These are phyloP conservation scores for Chaetoscypha palmicola DNA, from an alignment of 2,329 filamentous ascomycete genomes.

Conservation along the genomic window DNA sequence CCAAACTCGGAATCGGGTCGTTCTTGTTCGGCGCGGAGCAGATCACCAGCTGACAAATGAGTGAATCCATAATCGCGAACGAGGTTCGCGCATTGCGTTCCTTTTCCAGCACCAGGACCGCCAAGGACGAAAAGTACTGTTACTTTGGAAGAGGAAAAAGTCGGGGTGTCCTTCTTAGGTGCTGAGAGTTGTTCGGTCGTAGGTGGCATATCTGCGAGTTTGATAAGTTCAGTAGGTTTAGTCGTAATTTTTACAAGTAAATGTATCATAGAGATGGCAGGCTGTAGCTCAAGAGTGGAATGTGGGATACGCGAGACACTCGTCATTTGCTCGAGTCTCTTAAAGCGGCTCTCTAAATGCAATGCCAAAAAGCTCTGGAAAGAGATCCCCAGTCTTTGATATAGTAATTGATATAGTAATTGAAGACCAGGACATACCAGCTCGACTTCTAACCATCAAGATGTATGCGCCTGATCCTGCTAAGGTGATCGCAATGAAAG, in stretches of 20 bases:
- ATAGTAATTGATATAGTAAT: too few relatives aligned
- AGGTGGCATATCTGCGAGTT: slow-evolving; percentile 35
- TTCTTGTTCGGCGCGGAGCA: slow-evolving; percentile 88
- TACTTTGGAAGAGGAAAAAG: slow-evolving; percentile 68
- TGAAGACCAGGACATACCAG: too few relatives aligned
- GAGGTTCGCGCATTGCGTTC: slow-evolving; percentile 87
- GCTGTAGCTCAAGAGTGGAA: too few relatives aligned
- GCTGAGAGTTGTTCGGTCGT: slow-evolving; percentile 34
- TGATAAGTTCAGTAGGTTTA: too few relatives aligned
- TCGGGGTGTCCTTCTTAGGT: slow-evolving; percentile 51
- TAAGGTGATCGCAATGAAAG: slow-evolving; percentile 36
- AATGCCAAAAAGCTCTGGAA: background rate
- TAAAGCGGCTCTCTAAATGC: slow-evolving; percentile 26
- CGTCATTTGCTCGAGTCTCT: slow-evolving; percentile 6
- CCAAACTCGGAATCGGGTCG: slow-evolving; percentile 83
- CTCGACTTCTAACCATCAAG: slow-evolving; percentile 43
- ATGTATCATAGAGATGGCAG: slow-evolving; percentile 1
- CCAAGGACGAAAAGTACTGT: slow-evolving; percentile 97
- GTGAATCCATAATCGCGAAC: slow-evolving; percentile 85
- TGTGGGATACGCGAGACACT: background rate
- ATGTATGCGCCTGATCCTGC: slow-evolving; percentile 43
- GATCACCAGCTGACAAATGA: slow-evolving; percentile 87
- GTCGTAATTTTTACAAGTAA: slow-evolving; percentile 10
- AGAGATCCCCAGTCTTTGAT: too few relatives aligned
- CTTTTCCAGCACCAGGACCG: slow-evolving; percentile 91